Evolutionary conservation across 768 basidiomycete species (phyloP).

Genomic region (Boletus coccyginus): DNA sequence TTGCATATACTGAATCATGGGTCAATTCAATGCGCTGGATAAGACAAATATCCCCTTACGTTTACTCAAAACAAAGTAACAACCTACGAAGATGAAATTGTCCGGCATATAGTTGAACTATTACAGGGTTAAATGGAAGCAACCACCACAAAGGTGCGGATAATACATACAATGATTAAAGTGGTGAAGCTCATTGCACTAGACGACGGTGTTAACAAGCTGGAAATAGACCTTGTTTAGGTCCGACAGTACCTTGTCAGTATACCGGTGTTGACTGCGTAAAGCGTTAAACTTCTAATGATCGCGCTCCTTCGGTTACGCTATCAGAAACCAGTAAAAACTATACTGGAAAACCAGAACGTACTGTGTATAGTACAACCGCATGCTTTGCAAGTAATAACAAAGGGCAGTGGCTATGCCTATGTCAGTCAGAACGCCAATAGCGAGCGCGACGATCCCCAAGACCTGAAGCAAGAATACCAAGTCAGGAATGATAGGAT

Average conservation of each 20-base stretch:
- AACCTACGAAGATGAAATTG: slow-evolving; percentile 59
- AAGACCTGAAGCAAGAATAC: slow-evolving; percentile 34
- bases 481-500: background rate
- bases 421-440: slow-evolving; percentile 50
- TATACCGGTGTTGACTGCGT: slow-evolving; percentile 60
- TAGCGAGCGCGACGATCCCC: slow-evolving; percentile 47
- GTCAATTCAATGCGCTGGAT: background rate
- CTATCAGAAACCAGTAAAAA: background rate
- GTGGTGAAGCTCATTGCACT: slow-evolving; percentile 42
- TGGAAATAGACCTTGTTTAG: background rate
- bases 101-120: slow-evolving; percentile 55
- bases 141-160: background rate
- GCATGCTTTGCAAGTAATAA: slow-evolving; percentile 52
- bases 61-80: slow-evolving; percentile 67
- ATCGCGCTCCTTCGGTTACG: slow-evolving; percentile 43
- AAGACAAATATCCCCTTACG: slow-evolving; percentile 37
- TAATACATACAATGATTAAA: slow-evolving; percentile 48
- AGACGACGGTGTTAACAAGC: background rate
- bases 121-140: background rate
- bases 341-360: slow-evolving; percentile 8
- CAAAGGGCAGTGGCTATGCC: slow-evolving; percentile 50
- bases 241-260: slow-evolving; percentile 50
- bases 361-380: slow-evolving; percentile 47
- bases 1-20: slow-evolving; percentile 49
- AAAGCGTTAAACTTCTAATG: slow-evolving; percentile 54